Base-by-base conservation (phyloP, 2,329 filamentous ascomycete genomes). In the Blastomyces silverae region DNA sequence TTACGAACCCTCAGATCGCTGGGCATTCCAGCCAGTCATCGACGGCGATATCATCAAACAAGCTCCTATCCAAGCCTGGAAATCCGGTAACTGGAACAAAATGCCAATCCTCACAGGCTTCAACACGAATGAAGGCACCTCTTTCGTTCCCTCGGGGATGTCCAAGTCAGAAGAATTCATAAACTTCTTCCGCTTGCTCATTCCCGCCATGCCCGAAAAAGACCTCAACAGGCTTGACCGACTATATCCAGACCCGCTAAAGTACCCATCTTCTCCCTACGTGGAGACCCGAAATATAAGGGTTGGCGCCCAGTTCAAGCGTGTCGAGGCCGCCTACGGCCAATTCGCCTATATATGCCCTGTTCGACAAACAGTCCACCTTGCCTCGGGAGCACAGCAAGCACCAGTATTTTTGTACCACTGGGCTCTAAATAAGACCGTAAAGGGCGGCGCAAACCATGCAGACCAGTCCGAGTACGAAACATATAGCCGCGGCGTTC, bases 11-110 rank as follows among this genome's bases (percentile, higher is more conserved):
- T 80, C 78, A 10, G 71, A 81, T 0, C 73, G 78, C 37, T 83
- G 80, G 80, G 80, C 89, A 0, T 91, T 89, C 76, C 88, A 90
- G 70, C 88, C 88, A 8, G 84, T 87, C 46, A 83, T 90, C 64
- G 87, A 89, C 70, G 82, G 82, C 3, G 81, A 83, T 15, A 73
- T 87, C 17, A 85, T 90, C 63, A 79, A 81, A 2, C 78, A 81
- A 34, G 76, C 82, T 13, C 87, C 88, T 2, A 79, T 88, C 15
- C 77, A 80, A n/a, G 80, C 82, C n/a, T 88, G 85, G 85, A 73
- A 78, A 34, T 76, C 80, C 0, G 78, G 81, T 0, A 73, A 77
- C 20, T 84, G 81, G 72, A 79, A 87, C 68, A 80, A 80, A 67
- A 79, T 87, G 8, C 85, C 86, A 8, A 81, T 91, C 60, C 76